Conservation (phyloP, 1,284 basidiomycete species). For the Moesziomyces aphidis region DNA sequence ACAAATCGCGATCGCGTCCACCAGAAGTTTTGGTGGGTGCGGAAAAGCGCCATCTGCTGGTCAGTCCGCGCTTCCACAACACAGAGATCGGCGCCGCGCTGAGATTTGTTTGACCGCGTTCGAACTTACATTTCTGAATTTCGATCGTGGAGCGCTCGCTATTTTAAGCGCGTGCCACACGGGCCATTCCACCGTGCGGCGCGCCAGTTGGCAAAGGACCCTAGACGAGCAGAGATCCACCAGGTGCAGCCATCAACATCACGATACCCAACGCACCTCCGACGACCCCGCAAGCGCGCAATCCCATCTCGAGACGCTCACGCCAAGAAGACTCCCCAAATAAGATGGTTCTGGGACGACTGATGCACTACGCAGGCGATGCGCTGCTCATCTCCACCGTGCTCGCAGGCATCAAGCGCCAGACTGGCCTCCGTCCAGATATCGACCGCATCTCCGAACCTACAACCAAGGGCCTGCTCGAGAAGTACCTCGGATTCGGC, state of each 20-base stretch:
- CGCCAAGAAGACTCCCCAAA: not conserved
- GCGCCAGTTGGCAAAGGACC: not conserved
- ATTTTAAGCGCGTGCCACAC: slow-evolving; percentile 5
- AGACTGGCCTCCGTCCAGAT: slow-evolving; percentile 68
- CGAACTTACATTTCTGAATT: not conserved
- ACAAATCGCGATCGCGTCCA: not conserved
- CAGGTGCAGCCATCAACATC: not conserved
- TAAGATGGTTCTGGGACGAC: slow-evolving; percentile 72
- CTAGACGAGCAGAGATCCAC: slow-evolving; percentile 1
- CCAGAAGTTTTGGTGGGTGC: slow-evolving; percentile 5
- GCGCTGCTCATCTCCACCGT: slow-evolving; percentile 88
- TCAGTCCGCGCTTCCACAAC: not conserved
- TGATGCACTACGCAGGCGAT: slow-evolving; percentile 86
- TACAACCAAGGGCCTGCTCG: slow-evolving; percentile 79
- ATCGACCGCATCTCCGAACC: slow-evolving; percentile 70
- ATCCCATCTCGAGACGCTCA: no score
- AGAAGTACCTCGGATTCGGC: slow-evolving; percentile 85
- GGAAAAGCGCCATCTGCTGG: slow-evolving; percentile 3
- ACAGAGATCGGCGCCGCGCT: slow-evolving; percentile 1
- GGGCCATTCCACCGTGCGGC: slow-evolving; percentile 10
- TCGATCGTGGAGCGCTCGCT: not conserved
- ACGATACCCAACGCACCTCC: not conserved
- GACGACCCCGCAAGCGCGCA: not conserved
- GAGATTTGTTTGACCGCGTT: not conserved
- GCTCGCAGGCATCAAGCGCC: slow-evolving; percentile 88